phyloP scores from a whole-genome alignment of 495 filamentous ascomycete species.

The Amphirosellinia nigrospora region DNA sequence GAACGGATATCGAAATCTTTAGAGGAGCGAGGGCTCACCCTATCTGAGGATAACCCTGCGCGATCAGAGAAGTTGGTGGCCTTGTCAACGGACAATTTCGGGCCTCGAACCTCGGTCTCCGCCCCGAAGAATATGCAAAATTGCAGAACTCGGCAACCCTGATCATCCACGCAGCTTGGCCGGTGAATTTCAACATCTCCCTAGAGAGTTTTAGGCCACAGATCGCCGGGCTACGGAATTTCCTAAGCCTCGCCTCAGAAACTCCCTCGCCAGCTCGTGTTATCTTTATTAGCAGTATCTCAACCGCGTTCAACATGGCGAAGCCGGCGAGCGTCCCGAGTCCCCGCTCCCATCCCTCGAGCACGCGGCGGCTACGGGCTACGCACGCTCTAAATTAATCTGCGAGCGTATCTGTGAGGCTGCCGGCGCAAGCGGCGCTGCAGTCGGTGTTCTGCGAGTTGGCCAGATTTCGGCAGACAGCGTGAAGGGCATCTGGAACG shows the following conservation, averaged over 20 bases:
- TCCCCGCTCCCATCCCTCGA: conserved; percentile 45
- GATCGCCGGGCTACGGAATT: conserved; percentile 59
- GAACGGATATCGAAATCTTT: conserved; percentile 47
- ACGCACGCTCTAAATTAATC: conserved; percentile 64
- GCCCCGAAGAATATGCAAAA: conserved; percentile 36
- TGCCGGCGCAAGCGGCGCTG: conserved; percentile 43
- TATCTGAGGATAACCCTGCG: conserved; percentile 32
- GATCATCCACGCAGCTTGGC: conserved; percentile 72
- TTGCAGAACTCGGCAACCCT: conserved; percentile 52
- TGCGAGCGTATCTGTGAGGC: conserved; percentile 59
- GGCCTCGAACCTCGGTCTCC: conserved; percentile 53
- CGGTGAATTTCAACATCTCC: conserved; percentile 71
- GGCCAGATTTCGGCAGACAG: conserved; percentile 65
- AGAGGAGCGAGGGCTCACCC: conserved; percentile 39
- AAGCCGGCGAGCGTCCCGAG: conserved; percentile 48
- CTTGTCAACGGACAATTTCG: conserved; percentile 44
- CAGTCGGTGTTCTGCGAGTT: conserved; percentile 59
- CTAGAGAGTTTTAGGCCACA: conserved; percentile 63
- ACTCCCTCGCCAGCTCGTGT: conserved; percentile 51
- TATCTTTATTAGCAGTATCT: conserved; percentile 60
- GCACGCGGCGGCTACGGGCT: conserved; percentile 57
- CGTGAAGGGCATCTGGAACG: conserved; percentile 62
- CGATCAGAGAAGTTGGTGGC: conserved; percentile 30
- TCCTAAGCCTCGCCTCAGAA: conserved; percentile 61
- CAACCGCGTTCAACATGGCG: conserved; percentile 49